Conservation (phyloP, 306 rosid species). For the Lathyrus sativus region DNA sequence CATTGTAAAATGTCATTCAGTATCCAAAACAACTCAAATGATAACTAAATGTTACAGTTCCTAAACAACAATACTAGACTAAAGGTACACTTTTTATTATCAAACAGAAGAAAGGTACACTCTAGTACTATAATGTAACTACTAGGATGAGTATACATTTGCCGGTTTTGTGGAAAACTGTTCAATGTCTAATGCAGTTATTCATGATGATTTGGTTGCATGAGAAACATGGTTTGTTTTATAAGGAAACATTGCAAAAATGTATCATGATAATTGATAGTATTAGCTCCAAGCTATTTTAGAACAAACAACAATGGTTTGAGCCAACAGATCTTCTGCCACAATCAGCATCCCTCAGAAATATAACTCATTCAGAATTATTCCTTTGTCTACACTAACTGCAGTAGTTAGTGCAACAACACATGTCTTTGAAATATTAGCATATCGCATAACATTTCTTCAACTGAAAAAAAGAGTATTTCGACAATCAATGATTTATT, state of each 20-base stretch:
- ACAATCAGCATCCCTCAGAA: background rate
- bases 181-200: constrained; percentile 18
- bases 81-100: background rate
- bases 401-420: constrained; percentile 19
- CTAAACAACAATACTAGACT: constrained; percentile 7
- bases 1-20: constrained; percentile 18
- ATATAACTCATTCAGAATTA: constrained; percentile 23
- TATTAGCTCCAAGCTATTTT: constrained; percentile 8
- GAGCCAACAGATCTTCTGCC: constrained; percentile 11
- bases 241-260: constrained; percentile 13
- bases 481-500: constrained; percentile 10
- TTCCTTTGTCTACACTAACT: constrained; percentile 20
- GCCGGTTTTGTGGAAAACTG: constrained; percentile 16
- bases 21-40: constrained; percentile 19
- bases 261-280: background rate
- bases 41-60: constrained; percentile 13
- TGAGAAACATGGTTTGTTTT: constrained; percentile 14
- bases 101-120: background rate
- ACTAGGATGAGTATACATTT: constrained; percentile 6
- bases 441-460: constrained; percentile 19
- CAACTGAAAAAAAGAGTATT: constrained; percentile 27
- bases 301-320: constrained; percentile 4
- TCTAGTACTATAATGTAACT: background rate
- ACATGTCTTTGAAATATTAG: constrained; percentile 13
- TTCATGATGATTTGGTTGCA: constrained; percentile 5